These are phyloP conservation scores for Astragalus membranaceus DNA, from an alignment of 306 rosid species.

Conservation along the genomic window DNA sequence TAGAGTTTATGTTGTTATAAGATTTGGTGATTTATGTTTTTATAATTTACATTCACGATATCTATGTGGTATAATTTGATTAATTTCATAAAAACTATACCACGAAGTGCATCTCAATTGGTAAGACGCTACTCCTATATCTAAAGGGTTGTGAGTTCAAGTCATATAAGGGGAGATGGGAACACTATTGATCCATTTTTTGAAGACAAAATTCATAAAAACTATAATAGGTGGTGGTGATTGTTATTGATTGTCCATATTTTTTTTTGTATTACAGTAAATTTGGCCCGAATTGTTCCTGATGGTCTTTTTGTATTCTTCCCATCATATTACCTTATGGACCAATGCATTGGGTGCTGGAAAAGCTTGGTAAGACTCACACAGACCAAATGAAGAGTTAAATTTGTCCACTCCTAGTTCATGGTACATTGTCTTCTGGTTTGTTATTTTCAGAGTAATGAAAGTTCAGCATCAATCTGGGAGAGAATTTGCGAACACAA, in stretches of 20 bases:
- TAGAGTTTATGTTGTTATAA: constrained; percentile 3
- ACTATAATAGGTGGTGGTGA: background rate
- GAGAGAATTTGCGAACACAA: constrained; percentile 86
- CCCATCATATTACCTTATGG: constrained; percentile 89
- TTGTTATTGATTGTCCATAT: background rate
- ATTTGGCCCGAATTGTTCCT: constrained; percentile 90
- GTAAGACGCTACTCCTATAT: too few species aligned
- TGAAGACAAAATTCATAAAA: background rate
- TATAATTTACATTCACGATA: background rate
- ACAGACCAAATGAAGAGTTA: constrained; percentile 8
- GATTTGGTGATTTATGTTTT: constrained; percentile 10
- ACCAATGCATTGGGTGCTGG: constrained; percentile 83
- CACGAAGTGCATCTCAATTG: too few species aligned
- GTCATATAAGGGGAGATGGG: too few species aligned
- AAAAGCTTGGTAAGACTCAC: constrained; percentile 52
- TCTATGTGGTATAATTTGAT: background rate
- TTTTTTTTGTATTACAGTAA: constrained; percentile 54
- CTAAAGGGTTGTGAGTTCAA: too few species aligned
- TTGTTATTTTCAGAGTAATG: constrained; percentile 46
- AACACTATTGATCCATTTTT: too few species aligned
- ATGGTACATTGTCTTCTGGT: background rate
- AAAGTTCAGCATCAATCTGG: constrained; percentile 76
- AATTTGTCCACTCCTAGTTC: constrained; percentile 20
- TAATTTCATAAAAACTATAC: too few species aligned
- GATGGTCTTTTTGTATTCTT: constrained; percentile 95